phyloP scores from a whole-genome alignment of 1,284 basidiomycete species.

The Wallemia hederae region DNA sequence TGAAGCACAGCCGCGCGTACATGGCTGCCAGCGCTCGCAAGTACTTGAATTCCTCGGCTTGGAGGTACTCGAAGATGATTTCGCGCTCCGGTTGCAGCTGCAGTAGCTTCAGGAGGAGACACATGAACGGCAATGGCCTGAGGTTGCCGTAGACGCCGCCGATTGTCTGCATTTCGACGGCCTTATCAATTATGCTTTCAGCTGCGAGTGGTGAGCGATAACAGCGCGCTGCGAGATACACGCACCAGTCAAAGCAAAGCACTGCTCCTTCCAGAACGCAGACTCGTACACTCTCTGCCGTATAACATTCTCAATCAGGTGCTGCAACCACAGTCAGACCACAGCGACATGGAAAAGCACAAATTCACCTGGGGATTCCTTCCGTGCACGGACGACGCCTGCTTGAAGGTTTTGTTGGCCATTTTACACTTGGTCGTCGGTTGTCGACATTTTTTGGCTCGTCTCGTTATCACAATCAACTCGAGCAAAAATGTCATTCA shows the following conservation, averaged over 20 bases:
- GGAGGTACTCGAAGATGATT: constrained; percentile 76
- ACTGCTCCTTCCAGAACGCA: constrained; percentile 86
- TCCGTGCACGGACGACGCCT: constrained; percentile 62
- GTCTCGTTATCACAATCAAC: not conserved
- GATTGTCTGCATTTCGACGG: constrained; percentile 48
- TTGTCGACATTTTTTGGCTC: not conserved
- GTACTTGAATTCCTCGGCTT: constrained; percentile 96
- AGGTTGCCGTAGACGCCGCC: constrained; percentile 86
- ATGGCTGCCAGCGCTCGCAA: constrained; percentile 72
- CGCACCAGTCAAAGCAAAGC: constrained; percentile 63
- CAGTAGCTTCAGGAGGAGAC: constrained; percentile 67
- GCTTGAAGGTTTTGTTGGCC: constrained; percentile 68
- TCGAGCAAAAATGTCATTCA: constrained; percentile 1
- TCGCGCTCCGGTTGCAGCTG: constrained; percentile 95
- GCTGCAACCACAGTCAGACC: constrained; percentile 24
- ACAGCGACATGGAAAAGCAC: not conserved
- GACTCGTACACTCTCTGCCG: constrained; percentile 88
- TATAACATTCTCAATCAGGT: constrained; percentile 85
- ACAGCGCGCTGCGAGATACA: constrained; percentile 5
- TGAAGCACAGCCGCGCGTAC: constrained; percentile 84
- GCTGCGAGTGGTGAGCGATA: constrained; percentile 21
- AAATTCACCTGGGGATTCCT: constrained; percentile 53
- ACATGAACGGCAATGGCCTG: constrained; percentile 68
- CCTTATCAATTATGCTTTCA: constrained; percentile 72
- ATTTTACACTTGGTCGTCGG: constrained; percentile 18